A percentile compares a stretch with the other conserved stretches of the same genome.
phyloP scores from a whole-genome alignment of 495 filamentous ascomycete species.

The Pseudotulostoma volvatum region DNA sequence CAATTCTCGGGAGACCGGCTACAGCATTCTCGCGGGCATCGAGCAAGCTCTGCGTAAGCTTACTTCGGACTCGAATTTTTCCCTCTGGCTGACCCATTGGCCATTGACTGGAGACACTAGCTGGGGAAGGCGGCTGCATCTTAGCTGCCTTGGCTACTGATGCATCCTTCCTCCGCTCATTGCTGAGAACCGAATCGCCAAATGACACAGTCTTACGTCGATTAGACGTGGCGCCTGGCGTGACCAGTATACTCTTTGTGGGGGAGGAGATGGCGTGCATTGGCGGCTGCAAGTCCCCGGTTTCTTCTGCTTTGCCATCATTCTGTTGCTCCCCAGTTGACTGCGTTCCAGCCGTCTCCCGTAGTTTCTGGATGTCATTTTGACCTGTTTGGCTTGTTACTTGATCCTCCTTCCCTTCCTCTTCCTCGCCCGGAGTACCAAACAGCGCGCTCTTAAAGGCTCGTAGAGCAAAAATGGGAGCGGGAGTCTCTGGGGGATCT shows the following conservation, averaged over 20 bases:
- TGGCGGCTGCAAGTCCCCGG: conserved; percentile 12
- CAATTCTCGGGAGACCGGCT: conserved; percentile 8
- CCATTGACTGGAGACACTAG: conserved; percentile 52
- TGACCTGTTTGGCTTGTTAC: conserved; percentile 8
- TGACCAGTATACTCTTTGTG: conserved; percentile 70
- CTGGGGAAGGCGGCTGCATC: conserved; percentile 28
- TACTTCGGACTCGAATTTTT: conserved; percentile 26
- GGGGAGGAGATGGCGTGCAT: conserved; percentile 36
- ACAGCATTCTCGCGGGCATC: conserved; percentile 26
- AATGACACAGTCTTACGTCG: conserved; percentile 87
- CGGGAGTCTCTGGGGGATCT: conserved; percentile 80
- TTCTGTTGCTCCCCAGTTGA: background rate
- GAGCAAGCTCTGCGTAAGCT: conserved; percentile 29
- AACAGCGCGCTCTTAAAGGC: conserved; percentile 85
- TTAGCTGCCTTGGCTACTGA: conserved; percentile 15
- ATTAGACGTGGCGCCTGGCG: conserved; percentile 64
- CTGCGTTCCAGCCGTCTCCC: background rate
- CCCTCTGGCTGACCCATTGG: conserved; percentile 35
- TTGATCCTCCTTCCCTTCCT: conserved; percentile 14
- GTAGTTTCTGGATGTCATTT: conserved; percentile 5
- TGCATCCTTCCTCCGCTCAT: conserved; percentile 33
- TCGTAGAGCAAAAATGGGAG: conserved; percentile 82
- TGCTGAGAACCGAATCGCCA: conserved; percentile 48
- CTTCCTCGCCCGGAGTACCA: conserved; percentile 54
- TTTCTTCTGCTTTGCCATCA: conserved; percentile 4